Evolutionary conservation across 176 grass and related monocot species (phyloP).

Genomic region (Poa pratensis): DNA sequence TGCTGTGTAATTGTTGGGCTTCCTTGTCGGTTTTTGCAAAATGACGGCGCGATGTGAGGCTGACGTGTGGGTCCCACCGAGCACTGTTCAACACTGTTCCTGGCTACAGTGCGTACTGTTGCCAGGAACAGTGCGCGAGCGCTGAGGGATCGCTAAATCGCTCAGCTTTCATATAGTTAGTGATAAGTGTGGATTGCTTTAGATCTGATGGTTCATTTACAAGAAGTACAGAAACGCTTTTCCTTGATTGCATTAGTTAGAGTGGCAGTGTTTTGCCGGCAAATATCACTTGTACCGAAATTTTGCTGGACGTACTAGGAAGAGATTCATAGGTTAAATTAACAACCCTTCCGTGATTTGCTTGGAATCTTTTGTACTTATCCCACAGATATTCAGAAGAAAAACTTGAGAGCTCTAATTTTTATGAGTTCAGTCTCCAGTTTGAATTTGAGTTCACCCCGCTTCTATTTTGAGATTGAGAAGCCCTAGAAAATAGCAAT

Average conservation of each 20-base stretch:
- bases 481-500: conserved; percentile 6
- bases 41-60: no score
- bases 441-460: background rate
- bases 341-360: background rate
- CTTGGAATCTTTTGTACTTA: background rate
- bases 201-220: conserved; percentile 34
- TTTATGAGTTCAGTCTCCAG: background rate
- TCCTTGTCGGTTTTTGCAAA: no score
- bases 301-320: background rate
- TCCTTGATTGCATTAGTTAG: background rate
- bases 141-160: no score
- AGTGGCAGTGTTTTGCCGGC: conserved; percentile 11
- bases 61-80: no score
- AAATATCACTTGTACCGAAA: background rate
- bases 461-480: background rate
- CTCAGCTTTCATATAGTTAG: no score
- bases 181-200: background rate
- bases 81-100: no score
- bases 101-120: no score
- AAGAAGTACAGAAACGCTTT: conserved; percentile 12
- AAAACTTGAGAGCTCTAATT: no score
- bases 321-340: background rate
- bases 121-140: no score
- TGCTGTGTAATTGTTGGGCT: no score
- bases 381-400: no score